Evolutionary conservation across 1,284 basidiomycete species (phyloP).

Genomic region (Boletellus deceptivus): DNA sequence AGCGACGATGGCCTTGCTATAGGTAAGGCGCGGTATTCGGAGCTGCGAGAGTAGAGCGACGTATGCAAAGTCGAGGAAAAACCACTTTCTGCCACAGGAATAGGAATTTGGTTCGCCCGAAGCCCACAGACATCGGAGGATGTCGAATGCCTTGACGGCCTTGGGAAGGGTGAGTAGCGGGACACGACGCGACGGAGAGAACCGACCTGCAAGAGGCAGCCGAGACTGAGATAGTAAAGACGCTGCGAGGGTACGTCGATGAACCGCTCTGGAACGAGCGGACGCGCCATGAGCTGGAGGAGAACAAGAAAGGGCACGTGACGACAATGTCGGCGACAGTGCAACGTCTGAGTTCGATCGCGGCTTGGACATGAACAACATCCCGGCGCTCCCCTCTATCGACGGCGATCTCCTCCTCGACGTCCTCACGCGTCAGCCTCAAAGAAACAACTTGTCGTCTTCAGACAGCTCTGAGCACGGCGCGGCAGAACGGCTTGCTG

Average conservation of each 20-base stretch:
- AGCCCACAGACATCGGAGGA: conserved; percentile 50
- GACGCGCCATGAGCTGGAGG: conserved; percentile 22
- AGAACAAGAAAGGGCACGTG: conserved; percentile 21
- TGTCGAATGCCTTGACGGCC: conserved; percentile 59
- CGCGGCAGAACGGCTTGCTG: conserved; percentile 46
- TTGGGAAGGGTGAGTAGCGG: conserved; percentile 12
- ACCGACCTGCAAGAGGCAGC: conserved; percentile 51
- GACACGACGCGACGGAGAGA: rapidly evolving
- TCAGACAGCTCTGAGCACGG: conserved; percentile 40
- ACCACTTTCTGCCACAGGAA: conserved; percentile 63
- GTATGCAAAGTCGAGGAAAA: conserved; percentile 63
- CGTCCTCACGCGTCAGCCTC: conserved; percentile 45
- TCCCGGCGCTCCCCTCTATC: conserved; percentile 40
- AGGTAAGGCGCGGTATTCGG: conserved; percentile 76
- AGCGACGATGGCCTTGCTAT: conserved; percentile 57
- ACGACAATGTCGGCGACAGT: background rate
- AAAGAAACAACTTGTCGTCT: conserved; percentile 13
- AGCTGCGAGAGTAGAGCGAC: conserved; percentile 60
- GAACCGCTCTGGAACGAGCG: conserved; percentile 52
- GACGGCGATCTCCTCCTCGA: conserved; percentile 52
- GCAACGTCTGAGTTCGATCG: conserved; percentile 1
- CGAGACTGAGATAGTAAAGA: conserved; percentile 55
- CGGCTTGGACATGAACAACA: conserved; percentile 22
- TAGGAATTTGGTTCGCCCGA: conserved; percentile 41
- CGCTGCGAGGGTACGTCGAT: conserved; percentile 58